A percentile compares a stretch with the other conserved stretches of the same genome.
These are phyloP conservation scores for Groenewaldozyma tartarivorans DNA, from an alignment of 805 yeast species.

Conservation along the genomic window DNA sequence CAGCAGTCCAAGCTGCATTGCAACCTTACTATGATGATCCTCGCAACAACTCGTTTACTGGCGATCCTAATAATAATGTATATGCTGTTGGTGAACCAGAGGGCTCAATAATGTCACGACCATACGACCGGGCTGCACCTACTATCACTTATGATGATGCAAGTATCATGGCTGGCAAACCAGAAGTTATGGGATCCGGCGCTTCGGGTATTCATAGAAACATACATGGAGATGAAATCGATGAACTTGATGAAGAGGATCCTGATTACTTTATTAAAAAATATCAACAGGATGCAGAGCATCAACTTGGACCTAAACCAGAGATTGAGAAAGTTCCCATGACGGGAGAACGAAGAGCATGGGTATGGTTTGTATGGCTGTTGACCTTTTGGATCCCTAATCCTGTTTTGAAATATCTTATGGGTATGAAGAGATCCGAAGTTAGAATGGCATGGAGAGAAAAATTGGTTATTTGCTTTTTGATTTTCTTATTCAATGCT, in stretches of 20 bases:
- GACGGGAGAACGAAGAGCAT: conserved; percentile 24
- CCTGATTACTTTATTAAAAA: conserved; percentile 17
- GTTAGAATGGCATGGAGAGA: conserved; percentile 37
- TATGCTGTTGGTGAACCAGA: background rate
- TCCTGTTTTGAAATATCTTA: conserved; percentile 25
- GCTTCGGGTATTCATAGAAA: too few species aligned
- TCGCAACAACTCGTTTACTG: too few species aligned
- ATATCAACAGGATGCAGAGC: conserved; percentile 24
- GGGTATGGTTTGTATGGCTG: conserved; percentile 33
- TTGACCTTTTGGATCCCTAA: conserved; percentile 35
- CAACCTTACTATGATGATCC: conserved; percentile 3
- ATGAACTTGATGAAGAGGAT: conserved; percentile 26
- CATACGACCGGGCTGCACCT: background rate
- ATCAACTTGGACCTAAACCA: conserved; percentile 20
- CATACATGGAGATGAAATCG: conserved; percentile 27
- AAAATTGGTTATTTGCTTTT: conserved; percentile 28
- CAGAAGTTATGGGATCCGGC: too few species aligned
- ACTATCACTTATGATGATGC: background rate
- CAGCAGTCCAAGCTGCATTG: background rate
- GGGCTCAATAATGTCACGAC: background rate
- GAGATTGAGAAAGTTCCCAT: conserved; percentile 24
- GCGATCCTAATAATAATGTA: background rate
- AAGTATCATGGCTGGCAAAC: too few species aligned
- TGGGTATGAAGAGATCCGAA: conserved; percentile 32
- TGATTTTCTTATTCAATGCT: conserved; percentile 29